Evolutionary conservation across 345 rosid genomes (phyloP).

Genomic region (Eucalyptus marginata): DNA sequence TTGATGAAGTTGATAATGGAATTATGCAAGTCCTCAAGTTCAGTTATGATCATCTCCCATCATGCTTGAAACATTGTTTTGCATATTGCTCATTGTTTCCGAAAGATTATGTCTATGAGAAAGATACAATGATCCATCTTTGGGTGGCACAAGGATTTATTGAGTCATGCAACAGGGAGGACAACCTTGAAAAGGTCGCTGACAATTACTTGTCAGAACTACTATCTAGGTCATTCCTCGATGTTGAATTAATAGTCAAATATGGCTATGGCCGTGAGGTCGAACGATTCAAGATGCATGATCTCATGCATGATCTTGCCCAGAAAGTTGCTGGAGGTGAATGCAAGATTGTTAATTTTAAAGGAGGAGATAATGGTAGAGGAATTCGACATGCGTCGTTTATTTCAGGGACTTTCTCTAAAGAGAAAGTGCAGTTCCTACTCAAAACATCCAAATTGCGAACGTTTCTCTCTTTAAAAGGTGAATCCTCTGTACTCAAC

Average conservation of each 20-base stretch:
- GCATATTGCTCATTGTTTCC: too few relatives aligned
- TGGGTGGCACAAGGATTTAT: too few relatives aligned
- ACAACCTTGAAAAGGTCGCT: too few relatives aligned
- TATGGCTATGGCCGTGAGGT: neutral
- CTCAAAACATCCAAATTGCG: neutral
- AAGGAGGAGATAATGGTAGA: neutral
- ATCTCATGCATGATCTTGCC: neutral
- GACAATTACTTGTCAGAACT: too few relatives aligned
- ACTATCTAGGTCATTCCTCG: neutral
- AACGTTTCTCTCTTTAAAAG: neutral
- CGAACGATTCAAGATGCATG: rapidly evolving
- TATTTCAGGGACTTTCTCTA: rapidly evolving
- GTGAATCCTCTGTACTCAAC: too few relatives aligned
- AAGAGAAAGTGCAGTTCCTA: neutral
- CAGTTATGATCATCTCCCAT: rapidly evolving
- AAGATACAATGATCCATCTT: too few relatives aligned
- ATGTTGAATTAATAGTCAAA: rapidly evolving
- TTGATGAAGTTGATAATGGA: rapidly evolving
- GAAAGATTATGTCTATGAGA: too few relatives aligned
- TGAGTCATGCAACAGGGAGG: too few relatives aligned
- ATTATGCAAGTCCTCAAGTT: neutral
- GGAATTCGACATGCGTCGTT: neutral
- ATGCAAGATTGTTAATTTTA: neutral
- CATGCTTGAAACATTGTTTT: too few relatives aligned
- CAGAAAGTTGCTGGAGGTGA: neutral